Percentiles rank a stretch among this genome's conserved stretches.
phyloP scores from a whole-genome alignment of 345 rosid genomes.

The Camelina neglecta region DNA sequence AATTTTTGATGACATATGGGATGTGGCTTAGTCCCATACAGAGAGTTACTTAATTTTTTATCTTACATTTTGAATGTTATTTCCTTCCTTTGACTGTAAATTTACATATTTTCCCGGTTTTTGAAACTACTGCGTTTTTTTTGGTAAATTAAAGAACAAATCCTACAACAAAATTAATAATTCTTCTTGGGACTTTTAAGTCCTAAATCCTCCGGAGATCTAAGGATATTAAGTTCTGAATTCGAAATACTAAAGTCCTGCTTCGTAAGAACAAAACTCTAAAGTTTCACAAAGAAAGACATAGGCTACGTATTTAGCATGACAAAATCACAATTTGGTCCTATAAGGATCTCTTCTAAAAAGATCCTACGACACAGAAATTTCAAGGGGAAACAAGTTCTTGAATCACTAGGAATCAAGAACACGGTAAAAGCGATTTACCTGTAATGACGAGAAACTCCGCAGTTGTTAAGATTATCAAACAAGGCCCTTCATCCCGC shows the following conservation, averaged over 20 bases:
- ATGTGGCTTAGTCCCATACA: too few species aligned
- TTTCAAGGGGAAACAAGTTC: constrained; percentile 17
- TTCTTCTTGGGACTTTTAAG: neutral
- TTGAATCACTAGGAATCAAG: constrained; percentile 38
- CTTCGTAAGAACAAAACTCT: neutral
- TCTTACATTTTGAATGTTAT: too few species aligned
- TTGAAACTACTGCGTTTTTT: too few species aligned
- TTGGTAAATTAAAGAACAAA: too few species aligned
- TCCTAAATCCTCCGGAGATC: neutral
- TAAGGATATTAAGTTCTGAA: neutral
- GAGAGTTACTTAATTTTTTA: too few species aligned
- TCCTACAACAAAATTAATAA: too few species aligned
- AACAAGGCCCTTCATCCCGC: constrained; percentile 18
- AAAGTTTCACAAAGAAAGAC: neutral
- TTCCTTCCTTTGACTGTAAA: too few species aligned
- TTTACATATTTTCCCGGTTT: too few species aligned
- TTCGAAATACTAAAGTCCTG: constrained; percentile 14
- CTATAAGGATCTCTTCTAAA: constrained; percentile 28
- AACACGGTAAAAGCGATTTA: neutral
- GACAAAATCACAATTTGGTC: constrained; percentile 27
- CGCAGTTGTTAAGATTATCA: neutral
- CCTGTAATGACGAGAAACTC: constrained; percentile 18
- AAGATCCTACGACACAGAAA: constrained; percentile 26
- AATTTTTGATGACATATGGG: too few species aligned
- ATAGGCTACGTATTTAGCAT: neutral